Base-by-base conservation (phyloP, 495 filamentous ascomycete genomes). In the Astrocystis sublimbata region DNA sequence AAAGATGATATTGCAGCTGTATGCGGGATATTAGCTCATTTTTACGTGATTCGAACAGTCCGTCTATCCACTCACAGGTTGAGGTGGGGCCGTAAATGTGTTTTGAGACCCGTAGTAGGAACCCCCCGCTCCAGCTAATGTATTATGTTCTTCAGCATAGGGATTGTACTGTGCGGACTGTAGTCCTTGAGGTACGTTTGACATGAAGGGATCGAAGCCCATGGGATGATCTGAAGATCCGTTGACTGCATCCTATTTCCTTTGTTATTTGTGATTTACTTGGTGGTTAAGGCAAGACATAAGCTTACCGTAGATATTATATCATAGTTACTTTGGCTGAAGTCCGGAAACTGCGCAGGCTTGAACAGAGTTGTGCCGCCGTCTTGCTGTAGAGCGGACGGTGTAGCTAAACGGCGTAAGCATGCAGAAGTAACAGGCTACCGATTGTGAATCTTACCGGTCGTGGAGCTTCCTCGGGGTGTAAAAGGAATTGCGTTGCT, bases 401-500 rank as follows among this genome's bases (percentile, higher is more conserved):
- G 68, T 63, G 78, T 68, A 54, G 75, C 75, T 75, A 68, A 69
- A 60, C 40, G 63, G 23, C 45, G 66, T 71, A 58, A 74, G 72
- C 58, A 52, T 58, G 45, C 52, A 47, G 51, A n/a, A 6, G 28
- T 19, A n/a, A 10, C 31, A n/a, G 23, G 43, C 15, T 45, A 12
- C 19, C 17, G 47, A 19, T 19, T 3, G 38, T 38, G 38, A n/a
- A 33, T 40, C 58, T 71, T 43, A 81, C 78, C 59, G 45, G 65
- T 57, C 35, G 62, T 60, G 12, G 67, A 69, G 17, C 60, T 59
- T 4, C 76, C 79, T 21, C 78, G 82, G 17, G 94, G 94, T 40
- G 92, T 96, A 66, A 98, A 98, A 10, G 92, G 88, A 51, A 91
- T 89, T n/a, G 94, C 94, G 75, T 81, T 92, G 2, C 88, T 96